phyloP scores from a whole-genome alignment of 495 filamentous ascomycete genomes.

The Staphylotrichum longicolle region DNA sequence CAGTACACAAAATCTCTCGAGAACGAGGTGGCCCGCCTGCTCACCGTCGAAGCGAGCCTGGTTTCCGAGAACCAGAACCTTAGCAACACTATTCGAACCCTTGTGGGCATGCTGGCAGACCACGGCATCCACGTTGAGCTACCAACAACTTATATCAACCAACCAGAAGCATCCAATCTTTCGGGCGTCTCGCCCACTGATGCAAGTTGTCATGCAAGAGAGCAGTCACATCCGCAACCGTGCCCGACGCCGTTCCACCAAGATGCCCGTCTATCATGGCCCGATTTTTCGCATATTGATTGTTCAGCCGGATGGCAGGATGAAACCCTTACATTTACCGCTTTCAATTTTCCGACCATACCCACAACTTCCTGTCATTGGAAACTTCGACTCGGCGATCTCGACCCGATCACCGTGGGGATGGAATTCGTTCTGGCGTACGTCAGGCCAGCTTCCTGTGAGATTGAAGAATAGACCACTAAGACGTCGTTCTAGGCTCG shows the following conservation, averaged over 20 bases:
- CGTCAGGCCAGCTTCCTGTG: neutral
- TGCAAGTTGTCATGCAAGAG: too few relatives aligned
- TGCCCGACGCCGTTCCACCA: too few relatives aligned
- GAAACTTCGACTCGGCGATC: neutral
- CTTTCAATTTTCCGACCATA: neutral
- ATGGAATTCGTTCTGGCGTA: slow-evolving; percentile 5
- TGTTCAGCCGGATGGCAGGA: neutral
- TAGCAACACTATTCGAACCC: neutral
- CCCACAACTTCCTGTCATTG: neutral
- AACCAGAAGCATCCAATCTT: too few relatives aligned
- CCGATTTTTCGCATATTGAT: too few relatives aligned
- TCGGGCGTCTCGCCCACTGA: too few relatives aligned
- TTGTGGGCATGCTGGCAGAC: neutral
- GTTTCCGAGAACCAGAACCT: neutral
- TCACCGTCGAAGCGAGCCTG: neutral
- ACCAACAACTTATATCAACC: too few relatives aligned
- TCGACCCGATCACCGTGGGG: neutral
- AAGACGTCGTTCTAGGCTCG: neutral
- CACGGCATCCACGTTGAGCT: neutral
- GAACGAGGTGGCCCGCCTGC: slow-evolving; percentile 1
- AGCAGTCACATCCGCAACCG: too few relatives aligned
- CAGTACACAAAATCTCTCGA: slow-evolving; percentile 5
- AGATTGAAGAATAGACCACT: neutral
- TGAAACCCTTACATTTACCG: neutral
- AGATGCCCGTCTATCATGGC: too few relatives aligned